These are phyloP conservation scores for Hamigera avellanea DNA, from an alignment of 495 filamentous ascomycete genomes.

Conservation along the genomic window DNA sequence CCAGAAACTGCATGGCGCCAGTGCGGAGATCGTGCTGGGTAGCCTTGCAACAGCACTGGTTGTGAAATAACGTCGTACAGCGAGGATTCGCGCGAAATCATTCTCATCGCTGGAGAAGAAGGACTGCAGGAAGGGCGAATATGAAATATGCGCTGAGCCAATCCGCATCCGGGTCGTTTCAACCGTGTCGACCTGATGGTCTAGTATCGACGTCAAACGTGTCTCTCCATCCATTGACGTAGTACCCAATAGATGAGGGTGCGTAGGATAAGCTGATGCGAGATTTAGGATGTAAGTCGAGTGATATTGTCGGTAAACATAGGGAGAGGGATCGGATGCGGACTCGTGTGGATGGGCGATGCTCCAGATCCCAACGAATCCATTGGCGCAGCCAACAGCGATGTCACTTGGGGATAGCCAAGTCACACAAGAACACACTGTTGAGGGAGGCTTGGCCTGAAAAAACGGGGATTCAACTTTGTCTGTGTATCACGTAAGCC, in stretches of 20 bases:
- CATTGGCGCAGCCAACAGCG: constrained; percentile 51
- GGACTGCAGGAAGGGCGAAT: constrained; percentile 43
- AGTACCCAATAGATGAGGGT: constrained; percentile 42
- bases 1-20: constrained; percentile 29
- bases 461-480: constrained; percentile 42
- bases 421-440: constrained; percentile 45
- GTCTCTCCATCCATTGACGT: constrained; percentile 48
- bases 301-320: constrained; percentile 44
- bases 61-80: constrained; percentile 45
- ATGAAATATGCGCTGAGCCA: constrained; percentile 35
- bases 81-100: constrained; percentile 39
- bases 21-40: constrained; percentile 26
- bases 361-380: constrained; percentile 47
- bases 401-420: constrained; percentile 53
- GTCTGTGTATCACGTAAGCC: constrained; percentile 16
- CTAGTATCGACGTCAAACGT: constrained; percentile 42
- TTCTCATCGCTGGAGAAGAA: constrained; percentile 47
- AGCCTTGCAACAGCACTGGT: constrained; percentile 26
- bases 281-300: constrained; percentile 49
- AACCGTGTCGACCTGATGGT: constrained; percentile 36
- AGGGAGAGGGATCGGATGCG: constrained; percentile 26
- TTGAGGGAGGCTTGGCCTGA: constrained; percentile 33
- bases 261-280: constrained; percentile 45
- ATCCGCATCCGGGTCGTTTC: constrained; percentile 40
- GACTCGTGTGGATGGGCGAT: constrained; percentile 23